Evolutionary conservation across 495 filamentous ascomycete species (phyloP).

Genomic region (Podospora pseudopauciseta): DNA sequence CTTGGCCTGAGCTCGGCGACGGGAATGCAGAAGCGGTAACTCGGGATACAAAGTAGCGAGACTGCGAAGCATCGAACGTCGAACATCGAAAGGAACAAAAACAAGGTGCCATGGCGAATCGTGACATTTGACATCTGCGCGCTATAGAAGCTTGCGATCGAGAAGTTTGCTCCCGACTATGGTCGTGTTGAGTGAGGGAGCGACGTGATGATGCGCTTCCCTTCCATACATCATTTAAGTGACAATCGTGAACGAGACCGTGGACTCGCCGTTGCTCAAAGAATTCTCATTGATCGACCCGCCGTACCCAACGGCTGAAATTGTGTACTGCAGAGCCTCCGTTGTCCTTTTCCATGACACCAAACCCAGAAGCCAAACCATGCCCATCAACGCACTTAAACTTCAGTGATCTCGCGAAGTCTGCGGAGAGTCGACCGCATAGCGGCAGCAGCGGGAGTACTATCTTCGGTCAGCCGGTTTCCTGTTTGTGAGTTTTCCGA

Average conservation of each 20-base stretch:
- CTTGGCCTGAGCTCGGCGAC: constrained; percentile 1
- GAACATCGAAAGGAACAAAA: constrained; percentile 3
- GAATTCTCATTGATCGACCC: constrained; percentile 36
- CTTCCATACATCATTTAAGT: constrained; percentile 16
- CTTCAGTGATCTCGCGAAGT: constrained; percentile 96
- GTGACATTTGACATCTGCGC: constrained; percentile 14
- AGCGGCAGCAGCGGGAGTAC: constrained; percentile 92
- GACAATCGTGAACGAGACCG: constrained; percentile 22
- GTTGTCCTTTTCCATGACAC: constrained; percentile 41
- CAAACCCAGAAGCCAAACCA: constrained; percentile 33
- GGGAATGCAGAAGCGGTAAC: constrained; percentile 1
- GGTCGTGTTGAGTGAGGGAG: constrained; percentile 14
- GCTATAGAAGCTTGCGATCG: constrained; percentile 17
- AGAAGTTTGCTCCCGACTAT: constrained; percentile 16
- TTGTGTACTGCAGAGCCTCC: constrained; percentile 33
- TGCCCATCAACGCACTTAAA: constrained; percentile 52
- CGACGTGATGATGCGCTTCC: constrained; percentile 11
- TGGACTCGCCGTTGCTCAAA: constrained; percentile 31
- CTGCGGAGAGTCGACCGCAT: constrained; percentile 96
- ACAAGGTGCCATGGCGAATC: constrained; percentile 15
- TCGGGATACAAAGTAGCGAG: not conserved
- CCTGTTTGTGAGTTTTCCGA: constrained; percentile 21
- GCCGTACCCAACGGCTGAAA: constrained; percentile 34
- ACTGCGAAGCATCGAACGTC: constrained; percentile 3
- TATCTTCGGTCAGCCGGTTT: constrained; percentile 33